phyloP scores from a whole-genome alignment of 164 flowering plant genomes.

The Pachysandra terminalis region DNA sequence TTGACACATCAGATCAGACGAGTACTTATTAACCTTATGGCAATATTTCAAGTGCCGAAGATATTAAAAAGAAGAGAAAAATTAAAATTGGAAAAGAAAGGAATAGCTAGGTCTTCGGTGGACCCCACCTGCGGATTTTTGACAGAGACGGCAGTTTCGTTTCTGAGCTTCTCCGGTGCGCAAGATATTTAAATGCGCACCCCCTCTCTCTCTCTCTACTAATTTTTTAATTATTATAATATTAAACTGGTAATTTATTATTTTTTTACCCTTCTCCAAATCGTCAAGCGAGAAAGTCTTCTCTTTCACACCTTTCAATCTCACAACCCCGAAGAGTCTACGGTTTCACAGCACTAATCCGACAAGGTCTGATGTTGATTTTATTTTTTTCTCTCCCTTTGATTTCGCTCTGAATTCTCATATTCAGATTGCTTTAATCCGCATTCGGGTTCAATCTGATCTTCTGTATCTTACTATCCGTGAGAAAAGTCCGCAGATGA shows the following conservation, averaged over 20 bases:
- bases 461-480: no score
- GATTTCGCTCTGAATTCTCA: neutral
- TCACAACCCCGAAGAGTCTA: conserved; percentile 33
- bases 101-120: neutral
- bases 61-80: neutral
- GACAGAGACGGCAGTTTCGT: conserved; percentile 19
- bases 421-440: conserved; percentile 1
- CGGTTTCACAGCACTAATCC: conserved; percentile 29
- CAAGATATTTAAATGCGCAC: no score
- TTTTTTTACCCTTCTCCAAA: conserved; percentile 5
- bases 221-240: no score
- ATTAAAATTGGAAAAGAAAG: neutral
- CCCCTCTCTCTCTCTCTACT: no score
- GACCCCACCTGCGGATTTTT: conserved; percentile 16
- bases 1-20: no score
- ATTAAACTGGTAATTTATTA: no score
- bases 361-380: neutral
- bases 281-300: conserved; percentile 32
- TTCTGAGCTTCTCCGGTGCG: no score
- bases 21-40: no score
- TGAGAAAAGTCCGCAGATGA: neutral
- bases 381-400: conserved; percentile 6
- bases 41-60: no score
- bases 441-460: conserved; percentile 11
- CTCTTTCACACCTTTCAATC: conserved; percentile 56